Evolutionary conservation across 2,329 filamentous ascomycete species (phyloP).

Genomic region (Bipolaris zeicola): DNA sequence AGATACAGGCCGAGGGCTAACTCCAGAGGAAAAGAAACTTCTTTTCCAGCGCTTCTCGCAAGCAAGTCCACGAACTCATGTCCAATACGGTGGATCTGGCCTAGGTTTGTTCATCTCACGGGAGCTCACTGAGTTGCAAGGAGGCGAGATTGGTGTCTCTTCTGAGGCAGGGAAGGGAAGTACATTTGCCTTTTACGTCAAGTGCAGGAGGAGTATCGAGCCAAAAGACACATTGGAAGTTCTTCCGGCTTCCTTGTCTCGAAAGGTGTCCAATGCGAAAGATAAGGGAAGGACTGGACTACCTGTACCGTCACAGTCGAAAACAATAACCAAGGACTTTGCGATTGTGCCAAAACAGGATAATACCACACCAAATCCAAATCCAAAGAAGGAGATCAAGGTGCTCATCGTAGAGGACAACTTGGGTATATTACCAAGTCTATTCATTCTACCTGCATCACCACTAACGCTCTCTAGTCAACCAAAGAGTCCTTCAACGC

Average conservation of each 20-base stretch:
- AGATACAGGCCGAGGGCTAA: constrained; percentile 78
- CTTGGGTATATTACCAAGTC: constrained; percentile 30
- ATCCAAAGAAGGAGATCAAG: constrained; percentile 29
- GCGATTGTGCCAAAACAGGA: constrained; percentile 27
- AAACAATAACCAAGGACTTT: constrained; percentile 46
- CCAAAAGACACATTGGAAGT: constrained; percentile 42
- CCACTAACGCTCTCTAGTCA: constrained; percentile 44
- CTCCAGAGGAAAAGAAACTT: constrained; percentile 71
- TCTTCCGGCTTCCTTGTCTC: constrained; percentile 28
- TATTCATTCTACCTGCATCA: neutral
- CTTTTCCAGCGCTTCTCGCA: constrained; percentile 82
- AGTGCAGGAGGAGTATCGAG: constrained; percentile 62
- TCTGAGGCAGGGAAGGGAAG: constrained; percentile 71
- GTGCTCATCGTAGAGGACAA: constrained; percentile 54
- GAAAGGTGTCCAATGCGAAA: constrained; percentile 41
- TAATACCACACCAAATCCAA: constrained; percentile 9
- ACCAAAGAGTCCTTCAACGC: constrained; percentile 57
- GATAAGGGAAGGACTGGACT: constrained; percentile 23
- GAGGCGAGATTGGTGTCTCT: constrained; percentile 76
- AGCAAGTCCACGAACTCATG: constrained; percentile 74
- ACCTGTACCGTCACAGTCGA: constrained; percentile 3
- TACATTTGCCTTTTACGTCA: constrained; percentile 79
- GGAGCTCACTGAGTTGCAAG: constrained; percentile 79
- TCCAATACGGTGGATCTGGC: constrained; percentile 79
- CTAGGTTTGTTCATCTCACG: constrained; percentile 80